These are phyloP conservation scores for Fusarium bactridioides DNA, from an alignment of 2,329 filamentous ascomycete genomes.

Conservation along the genomic window DNA sequence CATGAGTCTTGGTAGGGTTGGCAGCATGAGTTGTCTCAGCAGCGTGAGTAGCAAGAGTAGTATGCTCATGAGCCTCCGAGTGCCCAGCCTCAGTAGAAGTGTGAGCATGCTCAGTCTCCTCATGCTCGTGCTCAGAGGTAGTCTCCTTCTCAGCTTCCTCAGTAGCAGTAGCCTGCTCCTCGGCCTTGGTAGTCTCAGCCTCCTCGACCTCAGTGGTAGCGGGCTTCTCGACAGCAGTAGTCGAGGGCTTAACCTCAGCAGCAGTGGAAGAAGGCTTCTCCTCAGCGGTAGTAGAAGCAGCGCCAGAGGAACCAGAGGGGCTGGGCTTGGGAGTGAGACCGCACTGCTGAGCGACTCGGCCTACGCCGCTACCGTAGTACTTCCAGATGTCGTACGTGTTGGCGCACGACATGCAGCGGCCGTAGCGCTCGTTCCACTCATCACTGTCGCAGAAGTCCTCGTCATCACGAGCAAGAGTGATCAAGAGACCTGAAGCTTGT, in stretches of 20 bases:
- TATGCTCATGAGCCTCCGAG: not conserved
- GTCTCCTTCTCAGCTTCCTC: not conserved
- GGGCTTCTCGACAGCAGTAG: not conserved
- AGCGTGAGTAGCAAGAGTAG: not conserved
- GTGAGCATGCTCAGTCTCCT: not conserved
- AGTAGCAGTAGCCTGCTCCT: not conserved
- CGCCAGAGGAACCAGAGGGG: conserved; percentile 16
- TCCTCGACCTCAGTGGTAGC: not conserved
- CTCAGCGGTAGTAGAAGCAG: not conserved
- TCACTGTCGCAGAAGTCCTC: conserved; percentile 48
- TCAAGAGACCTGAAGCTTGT: conserved; percentile 25
- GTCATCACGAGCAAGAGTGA: conserved; percentile 46
- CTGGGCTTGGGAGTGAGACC: conserved; percentile 31
- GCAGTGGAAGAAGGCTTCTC: not conserved
- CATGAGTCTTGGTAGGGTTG: not conserved
- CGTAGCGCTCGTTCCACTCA: conserved; percentile 51
- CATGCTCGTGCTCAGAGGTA: not conserved
- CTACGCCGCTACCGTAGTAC: conserved; percentile 51
- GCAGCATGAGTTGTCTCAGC: not conserved
- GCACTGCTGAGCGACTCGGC: conserved; percentile 44
- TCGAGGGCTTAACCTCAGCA: not conserved
- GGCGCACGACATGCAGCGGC: conserved; percentile 53
- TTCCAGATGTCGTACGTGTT: conserved; percentile 55
- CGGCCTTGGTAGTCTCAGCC: not conserved
- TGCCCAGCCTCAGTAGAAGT: not conserved